Evolutionary conservation across 1,284 basidiomycete genomes (phyloP).

Genomic region (Sphagnurus paluster): DNA sequence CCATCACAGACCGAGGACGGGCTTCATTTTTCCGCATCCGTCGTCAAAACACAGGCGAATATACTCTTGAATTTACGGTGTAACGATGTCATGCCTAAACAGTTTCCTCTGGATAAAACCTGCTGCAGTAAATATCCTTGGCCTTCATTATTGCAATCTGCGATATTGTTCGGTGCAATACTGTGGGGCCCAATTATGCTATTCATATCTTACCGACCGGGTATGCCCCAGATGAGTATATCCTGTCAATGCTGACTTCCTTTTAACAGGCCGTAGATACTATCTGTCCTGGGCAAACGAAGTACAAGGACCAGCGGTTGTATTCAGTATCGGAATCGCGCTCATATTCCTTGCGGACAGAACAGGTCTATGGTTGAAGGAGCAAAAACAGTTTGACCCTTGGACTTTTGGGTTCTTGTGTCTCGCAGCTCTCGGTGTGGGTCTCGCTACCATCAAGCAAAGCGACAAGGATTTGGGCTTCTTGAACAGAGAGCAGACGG

Average conservation of each 20-base stretch:
- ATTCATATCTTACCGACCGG: constrained; percentile 28
- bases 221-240: constrained; percentile 14
- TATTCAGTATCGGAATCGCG: constrained; percentile 65
- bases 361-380: constrained; percentile 82
- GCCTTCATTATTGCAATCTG: constrained; percentile 60
- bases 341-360: constrained; percentile 80
- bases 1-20: constrained; percentile 78
- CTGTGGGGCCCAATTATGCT: constrained; percentile 58
- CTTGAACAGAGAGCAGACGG: constrained; percentile 87
- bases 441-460: constrained; percentile 66
- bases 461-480: constrained; percentile 83
- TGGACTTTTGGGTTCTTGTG: constrained; percentile 66
- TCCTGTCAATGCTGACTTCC: neutral
- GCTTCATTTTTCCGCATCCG: constrained; percentile 70
- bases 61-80: constrained; percentile 82
- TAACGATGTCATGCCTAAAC: constrained; percentile 72
- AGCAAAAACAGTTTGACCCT: constrained; percentile 80
- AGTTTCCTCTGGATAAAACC: constrained; percentile 75
- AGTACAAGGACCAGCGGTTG: constrained; percentile 38
- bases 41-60: constrained; percentile 73
- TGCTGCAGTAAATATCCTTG: constrained; percentile 81
- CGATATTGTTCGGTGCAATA: constrained; percentile 53
- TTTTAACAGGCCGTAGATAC: constrained; percentile 8
- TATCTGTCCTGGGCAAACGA: constrained; percentile 13
- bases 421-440: constrained; percentile 54